Conservation (phyloP, 148 eudicot genomes). For the Nepenthes gracilis region DNA sequence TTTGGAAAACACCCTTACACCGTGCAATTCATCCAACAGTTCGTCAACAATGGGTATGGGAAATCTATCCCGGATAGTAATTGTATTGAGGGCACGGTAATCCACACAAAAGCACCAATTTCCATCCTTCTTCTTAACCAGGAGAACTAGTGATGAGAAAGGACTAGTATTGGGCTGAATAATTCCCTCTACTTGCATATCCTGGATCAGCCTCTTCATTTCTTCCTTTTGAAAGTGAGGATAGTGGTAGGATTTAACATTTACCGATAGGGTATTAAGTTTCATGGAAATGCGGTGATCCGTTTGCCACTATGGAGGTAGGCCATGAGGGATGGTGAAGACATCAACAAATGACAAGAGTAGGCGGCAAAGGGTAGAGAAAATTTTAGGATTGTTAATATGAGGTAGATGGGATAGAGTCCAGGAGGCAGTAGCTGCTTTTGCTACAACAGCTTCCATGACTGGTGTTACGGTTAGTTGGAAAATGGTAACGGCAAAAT, state of each 20-base stretch:
- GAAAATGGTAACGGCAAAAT: too few species aligned
- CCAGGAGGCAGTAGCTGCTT: too few species aligned
- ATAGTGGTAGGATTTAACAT: neutral
- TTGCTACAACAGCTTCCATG: too few species aligned
- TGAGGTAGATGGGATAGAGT: too few species aligned
- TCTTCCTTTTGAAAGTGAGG: neutral
- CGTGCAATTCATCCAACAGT: constrained; percentile 1
- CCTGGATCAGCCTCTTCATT: neutral
- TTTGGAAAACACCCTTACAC: neutral
- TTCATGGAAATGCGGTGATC: too few species aligned
- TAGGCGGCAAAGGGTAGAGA: too few species aligned
- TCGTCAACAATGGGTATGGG: neutral
- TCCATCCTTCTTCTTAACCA: constrained; percentile 2
- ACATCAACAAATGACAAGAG: too few species aligned
- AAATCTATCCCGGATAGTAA: neutral
- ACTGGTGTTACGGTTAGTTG: too few species aligned
- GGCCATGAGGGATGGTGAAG: too few species aligned
- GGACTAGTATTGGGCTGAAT: neutral
- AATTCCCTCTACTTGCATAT: neutral
- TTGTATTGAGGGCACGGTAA: neutral
- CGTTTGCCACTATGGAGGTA: too few species aligned
- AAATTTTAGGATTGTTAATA: too few species aligned
- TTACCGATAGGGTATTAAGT: neutral
- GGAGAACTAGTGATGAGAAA: neutral
- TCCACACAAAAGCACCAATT: neutral